These are phyloP conservation scores for Helianthus tuberosus DNA, from an alignment of 129 eudicot genomes.

Conservation along the genomic window DNA sequence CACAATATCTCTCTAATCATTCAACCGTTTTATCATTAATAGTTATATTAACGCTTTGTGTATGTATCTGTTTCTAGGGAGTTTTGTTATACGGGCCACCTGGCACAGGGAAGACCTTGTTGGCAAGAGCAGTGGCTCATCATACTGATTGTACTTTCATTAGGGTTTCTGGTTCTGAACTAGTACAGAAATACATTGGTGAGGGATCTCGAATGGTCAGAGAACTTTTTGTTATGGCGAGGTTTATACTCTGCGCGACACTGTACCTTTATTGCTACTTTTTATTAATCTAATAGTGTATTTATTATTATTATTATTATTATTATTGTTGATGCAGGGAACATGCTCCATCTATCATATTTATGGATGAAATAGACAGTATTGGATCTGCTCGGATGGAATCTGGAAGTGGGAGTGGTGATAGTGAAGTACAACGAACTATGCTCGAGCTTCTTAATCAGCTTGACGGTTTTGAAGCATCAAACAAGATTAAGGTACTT, in stretches of 20 bases:
- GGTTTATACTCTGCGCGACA: slow-evolving; percentile 27
- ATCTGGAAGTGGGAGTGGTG: slow-evolving; percentile 49
- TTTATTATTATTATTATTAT: neutral
- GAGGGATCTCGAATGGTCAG: slow-evolving; percentile 62
- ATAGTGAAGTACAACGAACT: slow-evolving; percentile 48
- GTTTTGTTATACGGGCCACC: slow-evolving; percentile 68
- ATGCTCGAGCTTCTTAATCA: slow-evolving; percentile 56
- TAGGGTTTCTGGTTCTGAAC: slow-evolving; percentile 63
- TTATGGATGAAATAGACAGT: slow-evolving; percentile 50
- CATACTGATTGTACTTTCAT: slow-evolving; percentile 66
- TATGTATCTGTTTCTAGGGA: slow-evolving; percentile 38
- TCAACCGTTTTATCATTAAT: slow-evolving; percentile 5
- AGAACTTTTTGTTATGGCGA: slow-evolving; percentile 59
- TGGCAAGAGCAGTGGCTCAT: slow-evolving; percentile 66
- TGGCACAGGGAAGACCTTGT: slow-evolving; percentile 63
- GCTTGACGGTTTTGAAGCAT: slow-evolving; percentile 50
- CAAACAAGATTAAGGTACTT: slow-evolving; percentile 46
- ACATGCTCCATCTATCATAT: slow-evolving; percentile 52
- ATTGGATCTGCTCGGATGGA: slow-evolving; percentile 49
- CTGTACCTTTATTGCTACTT: neutral
- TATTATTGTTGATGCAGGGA: slow-evolving; percentile 24
- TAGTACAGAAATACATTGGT: slow-evolving; percentile 59
- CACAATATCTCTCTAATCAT: neutral
- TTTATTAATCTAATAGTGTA: neutral
- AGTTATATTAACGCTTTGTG: neutral